Conservation (phyloP, 495 filamentous ascomycete species). For the Pseudomonodictys pantanalensis region DNA sequence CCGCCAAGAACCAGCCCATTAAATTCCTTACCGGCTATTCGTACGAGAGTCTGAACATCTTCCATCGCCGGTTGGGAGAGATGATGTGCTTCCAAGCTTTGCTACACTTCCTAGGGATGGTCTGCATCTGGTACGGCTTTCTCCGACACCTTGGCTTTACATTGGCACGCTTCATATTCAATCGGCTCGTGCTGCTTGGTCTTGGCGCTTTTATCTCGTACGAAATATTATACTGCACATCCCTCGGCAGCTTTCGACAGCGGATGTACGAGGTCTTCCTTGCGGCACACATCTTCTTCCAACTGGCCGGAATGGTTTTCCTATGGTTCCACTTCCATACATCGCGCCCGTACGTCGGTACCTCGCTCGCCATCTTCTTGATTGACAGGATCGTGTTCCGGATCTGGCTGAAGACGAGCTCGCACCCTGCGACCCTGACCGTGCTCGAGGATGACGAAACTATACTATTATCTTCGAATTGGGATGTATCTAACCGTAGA, state of each 20-base stretch:
- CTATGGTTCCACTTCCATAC: slow-evolving; percentile 53
- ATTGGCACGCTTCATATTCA: slow-evolving; percentile 43
- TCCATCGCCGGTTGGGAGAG: slow-evolving; percentile 56
- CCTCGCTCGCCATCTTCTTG: slow-evolving; percentile 53
- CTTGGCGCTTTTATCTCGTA: slow-evolving; percentile 51
- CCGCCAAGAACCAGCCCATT: slow-evolving; percentile 62
- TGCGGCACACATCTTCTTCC: slow-evolving; percentile 54
- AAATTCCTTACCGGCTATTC: slow-evolving; percentile 58
- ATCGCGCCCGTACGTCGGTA: slow-evolving; percentile 43
- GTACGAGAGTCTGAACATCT: slow-evolving; percentile 62
- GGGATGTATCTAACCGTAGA: slow-evolving; percentile 19
- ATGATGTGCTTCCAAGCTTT: slow-evolving; percentile 47
- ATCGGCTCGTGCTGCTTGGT: slow-evolving; percentile 45
- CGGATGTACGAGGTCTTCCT: slow-evolving; percentile 60
- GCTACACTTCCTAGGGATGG: slow-evolving; percentile 49
- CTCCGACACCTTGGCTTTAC: slow-evolving; percentile 44
- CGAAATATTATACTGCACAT: slow-evolving; percentile 52
- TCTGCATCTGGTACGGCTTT: slow-evolving; percentile 47
- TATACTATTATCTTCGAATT: slow-evolving; percentile 45
- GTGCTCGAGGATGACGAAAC: slow-evolving; percentile 53
- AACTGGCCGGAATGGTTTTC: slow-evolving; percentile 50
- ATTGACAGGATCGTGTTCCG: slow-evolving; percentile 58
- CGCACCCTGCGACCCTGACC: slow-evolving; percentile 45
- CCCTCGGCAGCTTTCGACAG: slow-evolving; percentile 49
- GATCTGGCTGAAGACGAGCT: slow-evolving; percentile 46